These are phyloP conservation scores for Ophiostoma sp. DNA, from an alignment of 2,329 filamentous ascomycete species.

Conservation along the genomic window DNA sequence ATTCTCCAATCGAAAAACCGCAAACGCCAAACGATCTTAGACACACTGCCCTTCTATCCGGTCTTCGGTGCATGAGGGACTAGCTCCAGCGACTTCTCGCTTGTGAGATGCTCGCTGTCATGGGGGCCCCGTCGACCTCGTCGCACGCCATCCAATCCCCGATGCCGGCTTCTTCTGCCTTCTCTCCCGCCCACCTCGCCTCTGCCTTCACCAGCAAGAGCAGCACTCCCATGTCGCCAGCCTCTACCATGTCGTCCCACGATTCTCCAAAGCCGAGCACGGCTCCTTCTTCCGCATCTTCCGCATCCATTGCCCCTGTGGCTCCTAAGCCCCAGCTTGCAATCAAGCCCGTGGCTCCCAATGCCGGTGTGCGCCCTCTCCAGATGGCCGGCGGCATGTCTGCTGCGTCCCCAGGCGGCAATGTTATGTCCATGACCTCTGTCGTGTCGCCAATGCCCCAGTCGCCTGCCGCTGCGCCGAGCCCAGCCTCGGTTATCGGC, in stretches of 20 bases:
- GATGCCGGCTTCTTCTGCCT: constrained; percentile 9
- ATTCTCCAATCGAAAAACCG: not conserved
- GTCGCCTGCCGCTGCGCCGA: constrained; percentile 35
- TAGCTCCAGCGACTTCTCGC: constrained; percentile 15
- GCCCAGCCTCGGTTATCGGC: constrained; percentile 23
- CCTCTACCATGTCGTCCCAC: constrained; percentile 22
- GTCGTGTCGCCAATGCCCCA: constrained; percentile 40
- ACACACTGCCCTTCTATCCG: not conserved
- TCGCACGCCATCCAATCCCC: constrained; percentile 18
- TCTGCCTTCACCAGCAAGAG: constrained; percentile 21
- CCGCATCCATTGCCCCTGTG: constrained; percentile 23
- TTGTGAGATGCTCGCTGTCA: constrained; percentile 24
- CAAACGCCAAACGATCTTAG: not conserved
- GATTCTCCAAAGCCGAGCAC: constrained; percentile 22
- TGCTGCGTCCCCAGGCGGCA: constrained; percentile 29
- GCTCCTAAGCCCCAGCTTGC: constrained; percentile 24
- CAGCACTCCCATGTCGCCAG: constrained; percentile 24
- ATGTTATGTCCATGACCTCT: constrained; percentile 46
- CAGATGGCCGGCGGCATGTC: constrained; percentile 25
- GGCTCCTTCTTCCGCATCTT: constrained; percentile 25
- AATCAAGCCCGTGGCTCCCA: constrained; percentile 24
- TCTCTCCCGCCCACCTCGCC: constrained; percentile 8
- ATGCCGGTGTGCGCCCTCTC: constrained; percentile 28
- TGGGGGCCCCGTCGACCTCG: constrained; percentile 20
- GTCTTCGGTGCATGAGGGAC: constrained; percentile 5